phyloP scores from a whole-genome alignment of 140 eudicot genomes.

The Anethum foeniculum region DNA sequence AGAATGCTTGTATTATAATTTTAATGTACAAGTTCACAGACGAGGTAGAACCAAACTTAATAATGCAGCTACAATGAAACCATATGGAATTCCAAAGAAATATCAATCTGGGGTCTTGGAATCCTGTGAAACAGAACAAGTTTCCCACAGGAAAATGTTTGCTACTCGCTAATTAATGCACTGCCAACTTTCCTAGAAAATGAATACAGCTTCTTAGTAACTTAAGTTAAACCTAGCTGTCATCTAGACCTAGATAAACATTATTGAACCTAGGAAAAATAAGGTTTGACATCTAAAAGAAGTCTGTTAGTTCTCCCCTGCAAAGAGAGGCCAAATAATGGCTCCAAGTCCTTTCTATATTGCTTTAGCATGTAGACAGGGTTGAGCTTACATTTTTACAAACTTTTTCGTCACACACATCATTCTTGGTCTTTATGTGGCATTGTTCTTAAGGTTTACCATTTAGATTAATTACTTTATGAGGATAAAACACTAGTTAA shows the following conservation, averaged over 20 bases:
- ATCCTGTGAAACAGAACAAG: neutral
- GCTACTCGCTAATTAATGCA: neutral
- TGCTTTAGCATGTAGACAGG: neutral
- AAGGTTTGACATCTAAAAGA: neutral
- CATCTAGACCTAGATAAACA: neutral
- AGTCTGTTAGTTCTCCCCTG: neutral
- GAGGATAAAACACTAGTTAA: neutral
- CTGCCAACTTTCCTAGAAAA: neutral
- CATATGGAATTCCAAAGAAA: neutral
- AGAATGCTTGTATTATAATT: neutral
- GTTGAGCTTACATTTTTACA: neutral
- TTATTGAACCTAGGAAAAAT: neutral
- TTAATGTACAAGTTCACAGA: neutral
- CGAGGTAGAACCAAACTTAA: neutral
- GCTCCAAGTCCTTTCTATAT: neutral
- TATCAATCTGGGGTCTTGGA: neutral
- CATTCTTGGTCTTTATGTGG: neutral
- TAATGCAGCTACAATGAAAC: neutral
- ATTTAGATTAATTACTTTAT: neutral
- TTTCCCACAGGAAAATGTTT: neutral
- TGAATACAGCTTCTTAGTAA: neutral
- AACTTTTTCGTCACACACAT: neutral
- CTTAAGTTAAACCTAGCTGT: too few species aligned
- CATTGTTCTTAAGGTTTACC: neutral
- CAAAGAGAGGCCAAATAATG: neutral